These are phyloP conservation scores for Stentor roeselii DNA, from an alignment of 73 alveolate genomes.

Conservation along the genomic window DNA sequence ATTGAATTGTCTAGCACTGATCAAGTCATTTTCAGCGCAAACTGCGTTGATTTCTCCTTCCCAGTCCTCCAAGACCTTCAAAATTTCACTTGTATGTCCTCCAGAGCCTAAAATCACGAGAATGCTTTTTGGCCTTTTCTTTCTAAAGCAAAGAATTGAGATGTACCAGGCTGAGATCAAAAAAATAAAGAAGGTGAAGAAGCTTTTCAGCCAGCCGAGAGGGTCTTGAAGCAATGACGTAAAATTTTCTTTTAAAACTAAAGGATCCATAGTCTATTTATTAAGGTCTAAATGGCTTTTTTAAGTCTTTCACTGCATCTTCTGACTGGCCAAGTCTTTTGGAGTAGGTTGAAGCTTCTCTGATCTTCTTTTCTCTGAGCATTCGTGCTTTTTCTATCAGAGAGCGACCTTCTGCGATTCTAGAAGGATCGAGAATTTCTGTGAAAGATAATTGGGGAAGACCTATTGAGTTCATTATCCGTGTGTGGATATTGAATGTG, in stretches of 20 bases:
- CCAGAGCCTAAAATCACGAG: slow-evolving; percentile 86
- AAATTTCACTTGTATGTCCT: slow-evolving; percentile 88
- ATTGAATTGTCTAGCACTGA: slow-evolving; percentile 54
- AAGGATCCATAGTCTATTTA: too few species aligned
- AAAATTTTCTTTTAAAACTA: too few species aligned
- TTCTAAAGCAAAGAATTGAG: too few species aligned
- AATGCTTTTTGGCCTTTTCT: slow-evolving; percentile 38
- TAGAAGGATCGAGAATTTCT: not conserved
- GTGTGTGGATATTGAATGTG: not conserved
- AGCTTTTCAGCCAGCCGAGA: too few species aligned
- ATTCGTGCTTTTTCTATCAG: slow-evolving; percentile 9
- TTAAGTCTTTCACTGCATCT: too few species aligned
- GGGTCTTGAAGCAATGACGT: too few species aligned
- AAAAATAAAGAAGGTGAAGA: too few species aligned
- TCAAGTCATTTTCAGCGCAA: slow-evolving; percentile 64
- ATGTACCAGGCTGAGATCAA: too few species aligned
- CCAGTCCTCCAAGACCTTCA: slow-evolving; percentile 60
- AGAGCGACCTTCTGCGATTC: not conserved
- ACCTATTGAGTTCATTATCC: not conserved
- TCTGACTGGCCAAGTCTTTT: not conserved
- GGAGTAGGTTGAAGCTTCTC: not conserved
- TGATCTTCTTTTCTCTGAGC: not conserved
- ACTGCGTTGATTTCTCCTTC: slow-evolving; percentile 51
- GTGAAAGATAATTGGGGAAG: not conserved
- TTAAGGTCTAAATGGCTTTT: too few species aligned